A percentile compares a stretch with the other conserved stretches of the same genome.
These are phyloP conservation scores for Lyophyllum atratum DNA, from an alignment of 768 basidiomycete genomes.

Conservation along the genomic window DNA sequence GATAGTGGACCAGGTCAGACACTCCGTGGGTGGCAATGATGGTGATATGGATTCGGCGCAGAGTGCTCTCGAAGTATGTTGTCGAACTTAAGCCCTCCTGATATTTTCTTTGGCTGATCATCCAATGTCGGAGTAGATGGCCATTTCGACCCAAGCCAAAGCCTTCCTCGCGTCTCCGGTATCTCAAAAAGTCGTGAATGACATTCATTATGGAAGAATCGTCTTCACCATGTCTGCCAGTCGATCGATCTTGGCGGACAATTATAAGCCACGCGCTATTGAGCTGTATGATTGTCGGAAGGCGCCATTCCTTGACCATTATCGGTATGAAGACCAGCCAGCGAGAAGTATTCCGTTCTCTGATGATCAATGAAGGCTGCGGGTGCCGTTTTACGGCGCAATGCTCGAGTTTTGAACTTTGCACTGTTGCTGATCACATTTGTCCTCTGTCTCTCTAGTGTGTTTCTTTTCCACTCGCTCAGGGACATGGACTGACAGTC, in stretches of 20 bases:
- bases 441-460: conserved; percentile 74
- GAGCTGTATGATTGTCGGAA: conserved; percentile 68
- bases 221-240: conserved; percentile 62
- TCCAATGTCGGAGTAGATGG: conserved; percentile 57
- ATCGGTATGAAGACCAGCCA: conserved; percentile 46
- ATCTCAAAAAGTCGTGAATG: conserved; percentile 84
- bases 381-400: conserved; percentile 80
- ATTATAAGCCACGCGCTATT: conserved; percentile 80
- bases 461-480: conserved; percentile 25
- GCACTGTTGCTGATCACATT: conserved; percentile 67
- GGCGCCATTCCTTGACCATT: conserved; percentile 82
- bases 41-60: conserved; percentile 68
- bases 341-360: not conserved
- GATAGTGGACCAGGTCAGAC: conserved; percentile 68
- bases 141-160: conserved; percentile 85
- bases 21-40: conserved; percentile 55
- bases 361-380: conserved; percentile 47
- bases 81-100: not conserved
- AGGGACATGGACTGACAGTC: not conserved
- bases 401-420: conserved; percentile 83
- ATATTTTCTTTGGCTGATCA: not conserved
- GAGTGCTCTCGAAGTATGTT: conserved; percentile 82
- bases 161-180: conserved; percentile 81
- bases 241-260: conserved; percentile 84
- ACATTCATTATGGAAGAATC: conserved; percentile 83